Percentiles rank a stretch among this genome's conserved stretches.
Evolutionary conservation across 2,329 filamentous ascomycete species (phyloP).

Genomic region (Drechslerella dactyloides): DNA sequence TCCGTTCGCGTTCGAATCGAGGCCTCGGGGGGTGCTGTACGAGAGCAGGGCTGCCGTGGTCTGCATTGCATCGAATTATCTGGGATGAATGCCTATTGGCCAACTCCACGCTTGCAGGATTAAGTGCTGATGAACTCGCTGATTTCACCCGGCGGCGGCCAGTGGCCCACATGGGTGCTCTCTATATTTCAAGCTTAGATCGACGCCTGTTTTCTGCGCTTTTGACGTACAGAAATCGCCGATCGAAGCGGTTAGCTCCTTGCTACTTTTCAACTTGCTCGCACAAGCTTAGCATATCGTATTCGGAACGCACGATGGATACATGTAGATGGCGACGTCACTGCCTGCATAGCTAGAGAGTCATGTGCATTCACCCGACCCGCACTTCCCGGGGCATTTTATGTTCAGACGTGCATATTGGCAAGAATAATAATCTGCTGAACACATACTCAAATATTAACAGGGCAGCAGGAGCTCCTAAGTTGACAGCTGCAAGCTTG

Average conservation of each 20-base stretch:
- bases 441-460: too few species aligned
- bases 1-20: conserved; percentile 42
- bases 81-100: conserved; percentile 49
- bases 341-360: conserved; percentile 18
- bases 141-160: background rate
- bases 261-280: conserved; percentile 11
- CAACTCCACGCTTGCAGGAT: conserved; percentile 12
- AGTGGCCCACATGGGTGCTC: conserved; percentile 29
- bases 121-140: conserved; percentile 6
- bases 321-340: too few species aligned
- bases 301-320: too few species aligned
- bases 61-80: conserved; percentile 36
- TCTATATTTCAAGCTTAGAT: too few species aligned
- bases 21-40: conserved; percentile 8
- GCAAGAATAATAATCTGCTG: background rate
- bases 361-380: background rate
- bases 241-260: conserved; percentile 22
- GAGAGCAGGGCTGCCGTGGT: conserved; percentile 30
- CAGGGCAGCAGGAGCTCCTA: too few species aligned
- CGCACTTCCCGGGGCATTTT: background rate
- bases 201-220: too few species aligned
- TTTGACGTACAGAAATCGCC: conserved; percentile 17
- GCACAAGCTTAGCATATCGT: conserved; percentile 30
- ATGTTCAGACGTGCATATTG: background rate
- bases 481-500: too few species aligned